Evolutionary conservation across 352 stramenopile species (phyloP).

Genomic region (Globisporangium uncinulatum): DNA sequence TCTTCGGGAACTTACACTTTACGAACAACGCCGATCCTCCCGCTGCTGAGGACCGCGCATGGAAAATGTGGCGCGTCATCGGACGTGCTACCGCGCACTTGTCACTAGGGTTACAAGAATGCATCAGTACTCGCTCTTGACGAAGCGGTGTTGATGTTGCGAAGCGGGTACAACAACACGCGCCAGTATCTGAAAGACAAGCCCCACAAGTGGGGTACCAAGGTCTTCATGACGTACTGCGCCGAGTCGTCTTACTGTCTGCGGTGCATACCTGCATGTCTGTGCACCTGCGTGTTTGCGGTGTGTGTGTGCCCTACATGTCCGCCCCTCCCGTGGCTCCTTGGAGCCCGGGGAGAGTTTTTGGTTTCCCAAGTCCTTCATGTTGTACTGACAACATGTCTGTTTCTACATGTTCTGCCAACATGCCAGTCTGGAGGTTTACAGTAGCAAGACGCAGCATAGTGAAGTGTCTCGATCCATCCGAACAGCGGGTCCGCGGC

Average conservation of each 20-base stretch:
- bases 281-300: not conserved
- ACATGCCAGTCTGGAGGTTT: no score
- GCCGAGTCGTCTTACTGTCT: constrained; percentile 2
- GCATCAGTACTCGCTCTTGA: not conserved
- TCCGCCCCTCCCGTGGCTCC: no score
- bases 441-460: no score
- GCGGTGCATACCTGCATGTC: constrained; percentile 3
- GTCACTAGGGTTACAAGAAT: not conserved
- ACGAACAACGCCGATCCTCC: not conserved
- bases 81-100: not conserved
- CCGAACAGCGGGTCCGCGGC: no score
- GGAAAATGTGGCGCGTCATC: not conserved
- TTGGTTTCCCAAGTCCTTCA: no score
- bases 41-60: not conserved
- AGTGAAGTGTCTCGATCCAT: no score
- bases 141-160: constrained; percentile 5
- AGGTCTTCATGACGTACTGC: constrained; percentile 11
- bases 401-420: no score
- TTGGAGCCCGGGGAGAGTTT: no score
- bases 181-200: constrained; percentile 11
- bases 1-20: not conserved
- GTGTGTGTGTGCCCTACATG: no score
- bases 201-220: constrained; percentile 14
- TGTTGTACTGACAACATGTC: no score
- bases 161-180: constrained; percentile 7